Base-by-base conservation (phyloP, 768 basidiomycete species). In the Boletus patriciae region DNA sequence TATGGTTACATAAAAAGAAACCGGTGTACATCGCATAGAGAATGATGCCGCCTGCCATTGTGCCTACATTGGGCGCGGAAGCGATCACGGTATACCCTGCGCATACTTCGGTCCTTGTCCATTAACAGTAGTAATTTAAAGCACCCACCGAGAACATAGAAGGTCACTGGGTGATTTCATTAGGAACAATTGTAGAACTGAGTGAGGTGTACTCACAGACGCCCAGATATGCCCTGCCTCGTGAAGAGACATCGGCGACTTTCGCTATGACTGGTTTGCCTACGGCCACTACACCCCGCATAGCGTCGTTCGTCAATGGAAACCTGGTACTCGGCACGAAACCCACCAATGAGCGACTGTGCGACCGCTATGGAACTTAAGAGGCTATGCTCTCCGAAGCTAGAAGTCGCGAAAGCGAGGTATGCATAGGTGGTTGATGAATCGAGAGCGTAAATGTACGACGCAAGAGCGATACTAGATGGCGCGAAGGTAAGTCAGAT, bases 381-480 rank as follows among this genome's bases (percentile, higher is more conserved):
- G 7, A 84, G 71, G 57, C 79, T 81, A 64, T 86, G 85, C 40
- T 77, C 71, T 5, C 73, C 73, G 46, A 86, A 82, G 27, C 72
- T 73, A 16, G 82, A 83, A 16, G 78, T 76, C 13, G 87, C 86
- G 54, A 79, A 84, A 46, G 73, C 68, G 29, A 87, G 79, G 69
- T 88, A 90, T 51, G 78, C 79, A 61, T 75, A 85, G 2, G 88
- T 90, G 8, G 88, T 90, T 18, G 81, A 79, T 21, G 81, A 77
- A 57, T 90, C 89, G 31, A 92, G 77, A 0, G 88, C 88, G 69
- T 90, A 92, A 54, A 90, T 85, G 68, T 89, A 92, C 1, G 87
- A 82, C 0, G 87, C 85, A 0, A 88, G 79, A 15, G 77, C 87
- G 54, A 90, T 70, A 50, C 85, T 75, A 50, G 46, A 42, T 40